Evolutionary conservation across 139 green algal genomes (phyloP), one percentile per base, ranked within the genome.

Genomic region (Ettlia oleoabundans): DNA sequence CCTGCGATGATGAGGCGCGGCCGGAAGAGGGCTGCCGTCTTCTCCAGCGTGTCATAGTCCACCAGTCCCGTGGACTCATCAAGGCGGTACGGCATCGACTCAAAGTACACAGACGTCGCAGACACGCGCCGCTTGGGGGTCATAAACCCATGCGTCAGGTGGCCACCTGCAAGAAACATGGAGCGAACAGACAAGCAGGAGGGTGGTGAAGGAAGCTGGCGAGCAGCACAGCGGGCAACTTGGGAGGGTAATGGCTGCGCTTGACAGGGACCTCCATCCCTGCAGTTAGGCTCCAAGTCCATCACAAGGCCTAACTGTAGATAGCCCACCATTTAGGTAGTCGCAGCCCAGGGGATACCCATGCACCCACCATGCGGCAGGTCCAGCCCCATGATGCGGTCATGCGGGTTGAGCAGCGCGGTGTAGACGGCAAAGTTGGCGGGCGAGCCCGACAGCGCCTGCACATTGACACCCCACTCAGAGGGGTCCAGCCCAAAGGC

Each of bases 381-480:
- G 89, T 99, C 97, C 67, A 99, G 92, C 4, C 84, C 96, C 95
- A 99, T 98, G 91, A 99, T 99, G 84, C 96, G 93, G 81, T 99
- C 97, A 83, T 99, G 97, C 0, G 97, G 97, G 55, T 97, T 89
- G 32, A 99, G 92, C 84, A 99, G 91, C 22, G 94, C 97, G 61
- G 95, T 99, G 93, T 98, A 99, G 37, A 99, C 96, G 82, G 96
- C 92, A 91, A 99, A 98, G 93, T 99, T 99, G 78, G 96, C 88
- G 51, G 97, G 97, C 15, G 95, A 98, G 62, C 97, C 97, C 0
- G 95, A 98, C 76, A 98, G 91, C 10, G 96, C 85, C 91, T 99
- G 97, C 88, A 99, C 96, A 76, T 98, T 98, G 55, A 98, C 96
- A 38, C 96, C 96, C 96, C 96, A 99, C 90, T 97, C 92, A 3